A percentile compares a stretch with the other conserved stretches of the same genome.
Evolutionary conservation across 768 basidiomycete species (phyloP).

Genomic region (Kondoa malvinella): DNA sequence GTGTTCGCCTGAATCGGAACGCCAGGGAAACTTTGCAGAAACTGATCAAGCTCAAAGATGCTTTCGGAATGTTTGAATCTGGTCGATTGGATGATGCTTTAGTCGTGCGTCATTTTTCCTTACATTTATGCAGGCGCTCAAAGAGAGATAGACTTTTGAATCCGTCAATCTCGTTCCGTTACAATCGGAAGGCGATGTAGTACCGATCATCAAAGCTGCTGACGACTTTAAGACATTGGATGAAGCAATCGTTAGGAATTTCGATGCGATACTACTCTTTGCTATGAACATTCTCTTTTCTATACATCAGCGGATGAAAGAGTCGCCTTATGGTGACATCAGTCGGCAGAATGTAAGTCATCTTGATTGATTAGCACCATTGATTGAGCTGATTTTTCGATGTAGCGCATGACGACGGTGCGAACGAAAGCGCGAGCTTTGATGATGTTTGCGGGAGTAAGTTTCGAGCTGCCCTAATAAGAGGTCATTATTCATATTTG

Average conservation of each 20-base stretch:
- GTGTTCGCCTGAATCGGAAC: conserved; percentile 48
- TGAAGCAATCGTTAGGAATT: conserved; percentile 61
- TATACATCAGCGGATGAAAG: conserved; percentile 60
- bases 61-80: conserved; percentile 53
- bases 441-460: conserved; percentile 56
- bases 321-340: conserved; percentile 52
- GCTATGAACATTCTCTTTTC: conserved; percentile 83
- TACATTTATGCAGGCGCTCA: conserved; percentile 3
- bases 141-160: conserved; percentile 53
- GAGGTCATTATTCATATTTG: neutral
- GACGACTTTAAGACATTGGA: conserved; percentile 85
- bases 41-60: conserved; percentile 63
- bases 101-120: conserved; percentile 42
- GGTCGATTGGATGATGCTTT: conserved; percentile 60
- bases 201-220: conserved; percentile 63
- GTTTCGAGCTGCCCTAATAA: neutral
- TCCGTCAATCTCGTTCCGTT: conserved; percentile 73
- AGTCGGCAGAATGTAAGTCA: conserved; percentile 55
- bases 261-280: conserved; percentile 69
- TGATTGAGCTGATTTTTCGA: conserved; percentile 23
- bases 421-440: conserved; percentile 67
- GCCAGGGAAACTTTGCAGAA: conserved; percentile 41
- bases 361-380: conserved; percentile 21
- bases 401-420: conserved; percentile 48
- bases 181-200: conserved; percentile 49